Base-by-base conservation (phyloP, 2,329 filamentous ascomycete genomes). In the Trichoderma sp. region DNA sequence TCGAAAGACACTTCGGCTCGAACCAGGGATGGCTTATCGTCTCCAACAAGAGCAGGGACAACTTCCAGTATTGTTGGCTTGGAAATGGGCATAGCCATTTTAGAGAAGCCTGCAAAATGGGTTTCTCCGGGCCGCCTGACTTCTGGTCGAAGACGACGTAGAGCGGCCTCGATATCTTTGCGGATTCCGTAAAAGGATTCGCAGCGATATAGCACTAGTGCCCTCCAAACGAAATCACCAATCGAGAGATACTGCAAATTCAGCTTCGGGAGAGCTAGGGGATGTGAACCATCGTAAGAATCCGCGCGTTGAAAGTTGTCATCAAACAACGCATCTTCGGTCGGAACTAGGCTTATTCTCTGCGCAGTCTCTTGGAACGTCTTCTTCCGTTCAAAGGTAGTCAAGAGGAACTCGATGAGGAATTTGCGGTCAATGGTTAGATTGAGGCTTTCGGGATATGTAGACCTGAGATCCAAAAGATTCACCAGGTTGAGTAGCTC, bases 201-300 rank as follows among this genome's bases (percentile, higher is more conserved):
- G 68, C 90, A 92, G 48, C 94, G 89, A 76, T 97, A 95, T 9
- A 99, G 83, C 15, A 96, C 85, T 74, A 98, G 90, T 0, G 94
- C 93, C 70, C 96, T 88, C 93, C 94, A 99, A n/a, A 99, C 81
- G 73, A 99, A 99, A 78, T 99, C 95, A 3, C 93, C 93, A 60
- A 97, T 88, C 3, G 94, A 97, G 15, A 99, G 84, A 78, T 99
- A 99, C 76, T 99, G 95, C 32, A 99, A 82, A 73, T 97, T 99
- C 54, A 98, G 81, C 77, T 99, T 99, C 3, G 95, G 95, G 52
- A 99, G 88, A 3, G 95, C 92, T 68, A 99, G 84, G 5, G 95
- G 94, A 57, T 88, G 88, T 27, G 92, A 93, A 29, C 94, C 94
- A 77, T 97, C 90, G 74, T 97, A 98, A 8, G 84, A 85, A 74